A percentile compares a stretch with the other conserved stretches of the same genome.
phyloP scores from a whole-genome alignment of 2,329 filamentous ascomycete genomes.

The Lizonia empirigonia region DNA sequence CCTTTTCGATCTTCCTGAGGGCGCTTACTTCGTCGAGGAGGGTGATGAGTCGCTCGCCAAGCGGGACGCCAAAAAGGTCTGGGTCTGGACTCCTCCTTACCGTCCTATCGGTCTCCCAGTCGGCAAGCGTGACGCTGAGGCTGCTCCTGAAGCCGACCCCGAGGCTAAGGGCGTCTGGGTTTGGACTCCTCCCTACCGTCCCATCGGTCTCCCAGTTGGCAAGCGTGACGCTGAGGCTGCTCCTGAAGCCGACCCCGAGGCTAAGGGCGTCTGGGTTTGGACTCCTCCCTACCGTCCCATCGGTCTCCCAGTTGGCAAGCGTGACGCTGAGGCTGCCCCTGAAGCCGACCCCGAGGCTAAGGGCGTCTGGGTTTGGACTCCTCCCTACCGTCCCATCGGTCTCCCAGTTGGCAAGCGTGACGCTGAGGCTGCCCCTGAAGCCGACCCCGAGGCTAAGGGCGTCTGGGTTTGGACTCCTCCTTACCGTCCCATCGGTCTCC shows the following conservation, averaged over 20 bases:
- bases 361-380: not conserved
- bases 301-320: slow-evolving; percentile 33
- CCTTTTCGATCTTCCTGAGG: not conserved
- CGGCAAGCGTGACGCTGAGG: slow-evolving; percentile 12
- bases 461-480: not conserved
- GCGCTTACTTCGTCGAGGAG: slow-evolving; percentile 2
- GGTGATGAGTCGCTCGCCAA: slow-evolving; percentile 14
- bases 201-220: slow-evolving; percentile 24
- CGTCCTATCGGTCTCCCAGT: not conserved
- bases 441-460: not conserved
- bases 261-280: not conserved
- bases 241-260: no score
- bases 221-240: slow-evolving; percentile 42
- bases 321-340: slow-evolving; percentile 19
- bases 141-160: no score
- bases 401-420: slow-evolving; percentile 17
- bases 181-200: slow-evolving; percentile 1
- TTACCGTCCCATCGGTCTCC: slow-evolving; percentile 17
- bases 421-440: slow-evolving; percentile 5
- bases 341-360: no score
- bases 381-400: slow-evolving; percentile 8
- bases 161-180: slow-evolving; percentile 1
- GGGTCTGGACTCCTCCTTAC: slow-evolving; percentile 1
- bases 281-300: slow-evolving; percentile 16
- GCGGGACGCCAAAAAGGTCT: not conserved